Base-by-base conservation (phyloP, 805 yeast genomes). In the Ogataea polymorpha region DNA sequence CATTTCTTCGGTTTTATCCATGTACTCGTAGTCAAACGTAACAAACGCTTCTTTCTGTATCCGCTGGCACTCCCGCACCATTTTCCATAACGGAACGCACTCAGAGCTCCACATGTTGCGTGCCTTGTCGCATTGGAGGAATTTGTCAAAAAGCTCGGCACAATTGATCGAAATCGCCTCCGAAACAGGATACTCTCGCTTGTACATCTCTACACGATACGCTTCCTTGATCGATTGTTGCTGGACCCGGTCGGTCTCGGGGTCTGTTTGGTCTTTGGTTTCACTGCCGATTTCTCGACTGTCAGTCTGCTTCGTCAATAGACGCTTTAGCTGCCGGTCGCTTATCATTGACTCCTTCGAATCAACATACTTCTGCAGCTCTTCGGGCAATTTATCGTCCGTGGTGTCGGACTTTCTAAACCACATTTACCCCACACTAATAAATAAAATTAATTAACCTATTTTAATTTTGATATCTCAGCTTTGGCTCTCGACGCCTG, bases 121-220 rank as follows among this genome's bases (percentile, higher is more conserved):
- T 13, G 38, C 33, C 18, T 41, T 44, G 12, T 58, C 44, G 46
- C 68, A 64, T 13, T 56, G 47, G 18, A 58, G 44, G 35, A 56
- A 61, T 24, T 32, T 30, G n/a, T 45, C 34, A 32, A 60, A 65
- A 5, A 62, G 45, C 38, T 64, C 70, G 11, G 66, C 50, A 39
- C 70, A 65, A 41, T 65, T 65, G 10, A 55, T 53, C 4, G 54
- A 41, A 2, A 62, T 57, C 2, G 62, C 55, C 41, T 61, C 64
- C 13, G 49, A 47, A 9, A 51, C 34, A 2, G 57, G 51, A 35
- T 60, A 51, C 20, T 51, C 51, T 20, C 66, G 51, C 30, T 50
- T 49, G 43, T 64, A 65, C 5, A 37, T 46, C 3, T 60, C 62
- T n/a, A 59, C n/a, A 5, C 32, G 17, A 12, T 16, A 17, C 32